Evolutionary conservation across 2,329 filamentous ascomycete species (phyloP).

Genomic region (Sarocladium strictum): DNA sequence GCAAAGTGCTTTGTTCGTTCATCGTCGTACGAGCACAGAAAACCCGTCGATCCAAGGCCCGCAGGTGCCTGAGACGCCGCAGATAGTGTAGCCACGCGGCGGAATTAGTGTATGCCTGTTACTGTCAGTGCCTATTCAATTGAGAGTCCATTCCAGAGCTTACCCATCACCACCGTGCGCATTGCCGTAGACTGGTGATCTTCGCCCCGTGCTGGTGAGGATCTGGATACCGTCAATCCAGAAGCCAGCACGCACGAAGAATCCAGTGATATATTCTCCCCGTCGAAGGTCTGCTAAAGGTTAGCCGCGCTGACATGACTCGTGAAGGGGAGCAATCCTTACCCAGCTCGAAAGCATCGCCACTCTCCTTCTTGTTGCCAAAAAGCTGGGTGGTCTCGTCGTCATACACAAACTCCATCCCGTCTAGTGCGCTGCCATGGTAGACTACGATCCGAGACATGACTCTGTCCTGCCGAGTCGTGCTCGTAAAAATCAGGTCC

Average conservation of each 20-base stretch:
- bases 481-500: slow-evolving; percentile 69
- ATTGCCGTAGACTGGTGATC: slow-evolving; percentile 82
- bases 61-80: slow-evolving; percentile 78
- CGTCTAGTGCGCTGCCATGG: slow-evolving; percentile 71
- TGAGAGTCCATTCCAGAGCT: slow-evolving; percentile 30
- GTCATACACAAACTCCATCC: slow-evolving; percentile 89
- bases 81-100: slow-evolving; percentile 81
- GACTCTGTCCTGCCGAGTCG: slow-evolving; percentile 62
- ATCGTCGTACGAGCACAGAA: slow-evolving; percentile 59
- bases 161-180: slow-evolving; percentile 74
- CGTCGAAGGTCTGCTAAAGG: slow-evolving; percentile 64
- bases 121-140: background rate
- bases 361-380: slow-evolving; percentile 66
- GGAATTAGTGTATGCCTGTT: slow-evolving; percentile 79
- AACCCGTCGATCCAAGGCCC: slow-evolving; percentile 81
- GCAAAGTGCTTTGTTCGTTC: slow-evolving; percentile 10
- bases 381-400: slow-evolving; percentile 80
- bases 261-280: slow-evolving; percentile 83
- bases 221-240: slow-evolving; percentile 90
- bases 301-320: background rate
- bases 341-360: slow-evolving; percentile 74
- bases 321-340: slow-evolving; percentile 24
- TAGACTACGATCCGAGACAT: slow-evolving; percentile 71
- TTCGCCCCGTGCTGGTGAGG: slow-evolving; percentile 80
- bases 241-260: slow-evolving; percentile 70